A percentile compares a stretch with the other conserved stretches of the same genome.
Evolutionary conservation across 495 filamentous ascomycete species (phyloP).

Genomic region (Platismatia glauca): DNA sequence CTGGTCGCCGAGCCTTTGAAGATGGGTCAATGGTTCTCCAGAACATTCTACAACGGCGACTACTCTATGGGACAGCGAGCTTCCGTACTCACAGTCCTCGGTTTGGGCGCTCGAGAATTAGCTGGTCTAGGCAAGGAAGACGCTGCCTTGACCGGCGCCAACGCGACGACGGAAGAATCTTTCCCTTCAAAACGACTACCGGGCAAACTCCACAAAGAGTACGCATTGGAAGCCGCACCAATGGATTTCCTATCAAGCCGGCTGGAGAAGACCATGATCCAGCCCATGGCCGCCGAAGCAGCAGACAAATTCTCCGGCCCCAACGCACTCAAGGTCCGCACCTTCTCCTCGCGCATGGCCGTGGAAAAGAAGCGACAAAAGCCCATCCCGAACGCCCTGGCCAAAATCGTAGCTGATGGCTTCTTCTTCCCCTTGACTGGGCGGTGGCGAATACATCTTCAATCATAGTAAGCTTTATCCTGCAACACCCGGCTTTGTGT

Average conservation of each 20-base stretch:
- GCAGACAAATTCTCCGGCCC: slow-evolving; percentile 64
- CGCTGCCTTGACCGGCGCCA: slow-evolving; percentile 33
- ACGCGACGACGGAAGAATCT: slow-evolving; percentile 34
- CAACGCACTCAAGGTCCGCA: slow-evolving; percentile 73
- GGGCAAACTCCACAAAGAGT: slow-evolving; percentile 43
- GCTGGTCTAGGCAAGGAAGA: slow-evolving; percentile 68
- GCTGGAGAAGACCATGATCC: slow-evolving; percentile 53
- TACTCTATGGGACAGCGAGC: slow-evolving; percentile 78
- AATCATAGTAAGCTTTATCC: slow-evolving; percentile 36
- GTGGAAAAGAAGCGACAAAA: slow-evolving; percentile 57
- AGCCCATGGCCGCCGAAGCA: slow-evolving; percentile 62
- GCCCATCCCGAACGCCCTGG: slow-evolving; percentile 63
- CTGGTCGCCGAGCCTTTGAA: slow-evolving; percentile 63
- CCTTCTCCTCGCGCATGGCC: slow-evolving; percentile 63
- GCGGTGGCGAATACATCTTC: slow-evolving; percentile 40
- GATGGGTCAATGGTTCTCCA: slow-evolving; percentile 77
- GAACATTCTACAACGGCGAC: slow-evolving; percentile 83
- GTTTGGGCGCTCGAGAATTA: slow-evolving; percentile 77
- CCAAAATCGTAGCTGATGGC: slow-evolving; percentile 60
- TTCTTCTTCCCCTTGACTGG: slow-evolving; percentile 71
- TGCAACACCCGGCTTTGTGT: background rate
- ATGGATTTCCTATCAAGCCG: slow-evolving; percentile 51
- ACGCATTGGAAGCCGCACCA: slow-evolving; percentile 36
- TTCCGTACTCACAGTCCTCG: slow-evolving; percentile 69
- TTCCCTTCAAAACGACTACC: slow-evolving; percentile 73